A percentile compares a stretch with the other conserved stretches of the same genome.
phyloP scores from a whole-genome alignment of 805 yeast species.

The Clavispora fructus region DNA sequence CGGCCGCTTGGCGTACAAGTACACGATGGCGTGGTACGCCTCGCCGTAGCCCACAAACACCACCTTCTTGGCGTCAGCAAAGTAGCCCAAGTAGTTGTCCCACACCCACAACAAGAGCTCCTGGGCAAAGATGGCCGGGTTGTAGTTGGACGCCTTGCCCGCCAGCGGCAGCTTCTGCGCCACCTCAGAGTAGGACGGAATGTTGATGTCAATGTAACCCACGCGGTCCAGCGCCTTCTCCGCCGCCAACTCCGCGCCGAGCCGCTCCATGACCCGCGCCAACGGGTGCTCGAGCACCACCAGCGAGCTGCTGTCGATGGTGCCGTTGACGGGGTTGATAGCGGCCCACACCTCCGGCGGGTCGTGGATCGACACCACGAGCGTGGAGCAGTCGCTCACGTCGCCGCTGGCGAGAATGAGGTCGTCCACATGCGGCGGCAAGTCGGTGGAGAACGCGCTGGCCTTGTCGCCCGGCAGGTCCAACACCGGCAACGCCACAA shows the following conservation, averaged over 20 bases:
- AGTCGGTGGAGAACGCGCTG: slow-evolving; percentile 29
- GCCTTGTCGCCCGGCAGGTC: slow-evolving; percentile 19
- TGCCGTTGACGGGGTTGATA: slow-evolving; percentile 73
- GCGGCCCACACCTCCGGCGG: slow-evolving; percentile 92
- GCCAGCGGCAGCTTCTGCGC: not conserved
- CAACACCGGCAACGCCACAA: slow-evolving; percentile 65
- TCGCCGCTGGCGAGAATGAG: slow-evolving; percentile 68
- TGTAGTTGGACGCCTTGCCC: slow-evolving; percentile 33
- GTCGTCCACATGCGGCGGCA: slow-evolving; percentile 52
- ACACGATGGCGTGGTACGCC: slow-evolving; percentile 80
- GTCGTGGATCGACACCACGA: slow-evolving; percentile 77
- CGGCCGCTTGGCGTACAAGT: slow-evolving; percentile 76
- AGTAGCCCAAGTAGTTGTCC: slow-evolving; percentile 85
- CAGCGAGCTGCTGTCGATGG: slow-evolving; percentile 66
- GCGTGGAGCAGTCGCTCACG: slow-evolving; percentile 56
- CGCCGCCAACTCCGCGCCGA: slow-evolving; percentile 30
- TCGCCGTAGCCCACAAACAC: slow-evolving; percentile 88
- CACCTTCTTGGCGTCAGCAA: slow-evolving; percentile 57
- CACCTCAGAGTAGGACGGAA: slow-evolving; percentile 47
- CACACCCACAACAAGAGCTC: slow-evolving; percentile 75
- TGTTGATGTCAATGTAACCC: slow-evolving; percentile 79
- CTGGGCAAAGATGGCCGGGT: slow-evolving; percentile 64
- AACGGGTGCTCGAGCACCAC: slow-evolving; percentile 71
- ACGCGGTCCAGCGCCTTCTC: slow-evolving; percentile 27
- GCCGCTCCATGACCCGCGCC: slow-evolving; percentile 53